Base-by-base conservation (phyloP, 2,329 filamentous ascomycete genomes). In the Immersiporthe knoxdaviesiana region DNA sequence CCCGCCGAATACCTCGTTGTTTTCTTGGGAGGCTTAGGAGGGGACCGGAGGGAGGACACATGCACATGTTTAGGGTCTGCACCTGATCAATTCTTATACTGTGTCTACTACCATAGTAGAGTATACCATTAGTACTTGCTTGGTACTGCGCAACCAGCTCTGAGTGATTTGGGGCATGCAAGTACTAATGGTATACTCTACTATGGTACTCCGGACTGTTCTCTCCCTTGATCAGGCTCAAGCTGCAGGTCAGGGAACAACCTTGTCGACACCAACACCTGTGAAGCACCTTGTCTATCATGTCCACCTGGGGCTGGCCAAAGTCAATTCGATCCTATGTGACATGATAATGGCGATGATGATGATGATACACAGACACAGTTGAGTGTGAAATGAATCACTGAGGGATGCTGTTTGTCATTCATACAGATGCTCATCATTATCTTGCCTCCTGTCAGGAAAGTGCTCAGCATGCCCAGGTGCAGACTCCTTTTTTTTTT, bases 1-100 rank as follows among this genome's bases (percentile, higher is more conserved):
- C 30, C 32, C 56, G 56, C 56, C 56, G 16, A 37, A 35, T 37
- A 59, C 32, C 56, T 59, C 56, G 56, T 59, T 37, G 56, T 21
- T 37, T 59, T 59, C 56, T 37, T 8, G 32, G n/a, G n/a, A 59
- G 21, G 18, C 56, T 59, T 18, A 7, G 12, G 54, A 16, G 27
- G 27, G 54, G 18, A 39, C 6, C 4, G 35, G 37, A 10, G 37
- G 37, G 37, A 39, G 37, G 35, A 35, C 8, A 35, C 35, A 35
- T 8, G 35, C 8, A 39, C 30, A 16, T 12, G 12, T 32, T 32
- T 35, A n/a, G 54, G 18, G 7, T 21, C 27, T 30, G 32, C 3
- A 52, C 44, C 44, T 8, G 27, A 24, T 52, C 7, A 27, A 52
- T 27, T 52, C 47, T 11, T 12, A 52, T 52, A 52, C n/a, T n/a